Base-by-base conservation (phyloP, 2,329 filamentous ascomycete species). In the Clarireedia hainanense region DNA sequence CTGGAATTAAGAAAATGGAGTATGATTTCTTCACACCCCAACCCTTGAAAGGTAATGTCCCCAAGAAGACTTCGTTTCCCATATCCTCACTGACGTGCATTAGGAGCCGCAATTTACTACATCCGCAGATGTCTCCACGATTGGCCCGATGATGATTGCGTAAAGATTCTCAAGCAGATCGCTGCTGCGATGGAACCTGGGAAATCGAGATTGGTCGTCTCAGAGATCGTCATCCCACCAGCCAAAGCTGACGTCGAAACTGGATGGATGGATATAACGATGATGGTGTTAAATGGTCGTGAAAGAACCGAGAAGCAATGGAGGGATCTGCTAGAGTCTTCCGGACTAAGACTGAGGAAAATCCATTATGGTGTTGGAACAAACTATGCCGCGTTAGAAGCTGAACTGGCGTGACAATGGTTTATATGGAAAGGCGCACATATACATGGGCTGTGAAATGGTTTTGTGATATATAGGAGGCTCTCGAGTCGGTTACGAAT, bases 141-240 rank as follows among this genome's bases (percentile, higher is more conserved):
- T 57, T 73, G 65, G 62, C 66, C 68, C 2, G 70, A 74, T 46
- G 60, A 68, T 6, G 61, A 69, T 27, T 40, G 34, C n/a, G 42
- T 57, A 5, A 6, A 40, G 15, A 61, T 61, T 26, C 24, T 61
- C 15, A 47, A 27, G 17, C 27, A 53, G 7, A 51, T 57, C 30
- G 50, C 50, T 36, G 50, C 20, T 24, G 55, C 55, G 26, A 52
- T 57, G 43, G 20, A 26, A 10, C 20, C 43, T 1, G 42, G 17
- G 1, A 15, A 23, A 14, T 57, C 55, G 12, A 42, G 14, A 27
- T 66, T 77, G 23, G 57, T 77, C 23, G 71, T 77, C 49, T 71
- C 74, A 52, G 75, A 77, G n/a, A 66, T 72, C 23, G 70, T 76
- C 3, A 46, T 76, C 7, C 71, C 73, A 1, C 62, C 73, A 27